Conservation (phyloP, 78 protist species). For the Tieghemostelium lacteum region DNA sequence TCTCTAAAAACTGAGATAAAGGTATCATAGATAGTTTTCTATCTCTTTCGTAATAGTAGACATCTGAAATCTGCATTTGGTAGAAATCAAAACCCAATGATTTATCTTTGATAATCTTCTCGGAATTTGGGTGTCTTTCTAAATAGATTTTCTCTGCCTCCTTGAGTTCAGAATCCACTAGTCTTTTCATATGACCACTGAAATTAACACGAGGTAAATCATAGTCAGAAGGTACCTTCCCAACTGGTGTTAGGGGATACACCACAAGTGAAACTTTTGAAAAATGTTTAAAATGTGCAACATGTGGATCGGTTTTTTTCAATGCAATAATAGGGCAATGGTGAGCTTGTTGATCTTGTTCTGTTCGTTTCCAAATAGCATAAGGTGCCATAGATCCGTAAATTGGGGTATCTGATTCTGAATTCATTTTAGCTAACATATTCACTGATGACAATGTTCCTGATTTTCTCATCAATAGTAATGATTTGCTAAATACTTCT, state of each 20-base stretch:
- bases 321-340: conserved; percentile 10
- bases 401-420: conserved; percentile 33
- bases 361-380: neutral
- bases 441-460: conserved; percentile 67
- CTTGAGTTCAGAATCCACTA: neutral
- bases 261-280: conserved; percentile 45
- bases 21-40: neutral
- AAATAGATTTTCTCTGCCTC: conserved; percentile 7
- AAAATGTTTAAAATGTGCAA: conserved; percentile 62
- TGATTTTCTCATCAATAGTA: conserved; percentile 62
- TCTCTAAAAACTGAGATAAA: neutral
- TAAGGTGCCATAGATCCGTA: conserved; percentile 54
- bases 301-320: conserved; percentile 6
- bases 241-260: conserved; percentile 60
- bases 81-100: neutral
- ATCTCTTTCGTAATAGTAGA: conserved; percentile 36
- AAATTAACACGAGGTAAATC: conserved; percentile 41
- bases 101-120: neutral
- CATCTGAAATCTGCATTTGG: conserved; percentile 16
- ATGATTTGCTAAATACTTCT: conserved; percentile 4
- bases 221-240: conserved; percentile 32
- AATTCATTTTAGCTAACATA: conserved; percentile 67
- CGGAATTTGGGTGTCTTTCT: conserved; percentile 25
- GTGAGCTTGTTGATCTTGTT: neutral
- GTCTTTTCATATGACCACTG: conserved; percentile 24